These are phyloP conservation scores for Paecilomyces sp. DNA, from an alignment of 2,329 filamentous ascomycete species.

Conservation along the genomic window DNA sequence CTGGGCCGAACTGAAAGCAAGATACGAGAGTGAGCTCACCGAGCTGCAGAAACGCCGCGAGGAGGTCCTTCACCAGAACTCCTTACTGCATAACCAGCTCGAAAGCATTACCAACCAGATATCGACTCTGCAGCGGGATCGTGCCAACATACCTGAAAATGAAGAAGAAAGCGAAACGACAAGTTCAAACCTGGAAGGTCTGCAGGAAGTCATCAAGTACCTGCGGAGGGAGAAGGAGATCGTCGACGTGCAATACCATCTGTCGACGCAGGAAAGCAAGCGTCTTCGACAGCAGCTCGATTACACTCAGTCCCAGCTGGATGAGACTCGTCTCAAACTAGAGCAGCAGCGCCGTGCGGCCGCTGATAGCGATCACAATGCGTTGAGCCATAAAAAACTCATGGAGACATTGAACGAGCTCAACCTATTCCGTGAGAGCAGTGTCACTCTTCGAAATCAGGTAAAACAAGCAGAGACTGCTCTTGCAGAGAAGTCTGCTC, in stretches of 20 bases:
- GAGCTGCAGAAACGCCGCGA: slow-evolving; percentile 75
- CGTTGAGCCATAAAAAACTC: slow-evolving; percentile 77
- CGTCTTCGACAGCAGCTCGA: slow-evolving; percentile 85
- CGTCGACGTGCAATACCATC: slow-evolving; percentile 88
- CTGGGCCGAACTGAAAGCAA: slow-evolving; percentile 74
- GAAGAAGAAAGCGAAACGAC: slow-evolving; percentile 42
- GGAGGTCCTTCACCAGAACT: slow-evolving; percentile 83
- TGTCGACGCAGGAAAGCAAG: slow-evolving; percentile 81
- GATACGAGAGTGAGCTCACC: slow-evolving; percentile 73
- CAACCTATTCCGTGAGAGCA: slow-evolving; percentile 93
- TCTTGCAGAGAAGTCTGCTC: slow-evolving; percentile 65
- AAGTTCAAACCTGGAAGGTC: slow-evolving; percentile 59
- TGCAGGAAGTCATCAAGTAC: slow-evolving; percentile 87
- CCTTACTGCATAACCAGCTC: slow-evolving; percentile 79
- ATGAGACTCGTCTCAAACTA: slow-evolving; percentile 80
- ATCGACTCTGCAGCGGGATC: slow-evolving; percentile 67
- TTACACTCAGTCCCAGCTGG: slow-evolving; percentile 78
- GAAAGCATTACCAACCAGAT: slow-evolving; percentile 79
- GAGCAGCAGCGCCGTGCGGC: slow-evolving; percentile 78
- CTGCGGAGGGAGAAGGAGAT: slow-evolving; percentile 95
- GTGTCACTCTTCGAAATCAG: slow-evolving; percentile 81
- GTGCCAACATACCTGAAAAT: slow-evolving; percentile 50
- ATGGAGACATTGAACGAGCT: slow-evolving; percentile 94
- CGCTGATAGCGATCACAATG: slow-evolving; percentile 64
- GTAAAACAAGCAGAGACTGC: slow-evolving; percentile 70